Evolutionary conservation across 2,329 filamentous ascomycete species (phyloP), one percentile per base, ranked within the genome.

Genomic region (Fusarium sp.): DNA sequence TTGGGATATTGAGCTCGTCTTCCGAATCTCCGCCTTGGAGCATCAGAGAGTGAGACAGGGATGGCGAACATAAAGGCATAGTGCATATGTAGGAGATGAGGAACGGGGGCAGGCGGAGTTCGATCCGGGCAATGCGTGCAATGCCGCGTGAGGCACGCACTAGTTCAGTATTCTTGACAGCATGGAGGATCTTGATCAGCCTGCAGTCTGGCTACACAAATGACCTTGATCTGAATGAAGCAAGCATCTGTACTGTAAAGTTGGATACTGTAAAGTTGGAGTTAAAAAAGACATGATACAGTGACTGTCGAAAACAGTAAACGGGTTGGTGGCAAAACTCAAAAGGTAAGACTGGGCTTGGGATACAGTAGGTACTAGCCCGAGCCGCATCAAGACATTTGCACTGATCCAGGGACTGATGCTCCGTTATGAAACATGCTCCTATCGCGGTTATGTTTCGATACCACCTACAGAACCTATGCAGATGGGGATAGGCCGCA

Each of bases 351-450:
- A n/a, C n/a, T 22, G 13, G 28, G 40, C 17, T 42, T 42, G 33
- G 5, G 58, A 46, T 36, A 19, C 19, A 19, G 19, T 19, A 39
- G 33, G 26, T 55, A 15, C 59, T 46, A 39, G 36, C 58, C 28
- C 40, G 42, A 49, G 50, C 44, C 26, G 33, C 43, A 57, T 46
- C 53, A 65, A 49, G 47, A 38, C 36, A 65, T 46, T 31, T 42
- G 39, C 33, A 42, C 42, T 65, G 60, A 65, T 52, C 40, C 31
- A 63, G 31, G 40, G 45, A 65, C 60, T 50, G 42, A 60, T 65
- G 36, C 60, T 58, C 52, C 34, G 36, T 40, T 46, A 39, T 51
- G 31, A 58, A 64, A 64, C 59, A 39, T 44, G 26, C 36, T 26
- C 22, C 49, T 39, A 43, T 49, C 17, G 24, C 33, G 22, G 19